phyloP scores from a whole-genome alignment of 2,329 filamentous ascomycete species.

The Phaeosphaeriaceae sp. region DNA sequence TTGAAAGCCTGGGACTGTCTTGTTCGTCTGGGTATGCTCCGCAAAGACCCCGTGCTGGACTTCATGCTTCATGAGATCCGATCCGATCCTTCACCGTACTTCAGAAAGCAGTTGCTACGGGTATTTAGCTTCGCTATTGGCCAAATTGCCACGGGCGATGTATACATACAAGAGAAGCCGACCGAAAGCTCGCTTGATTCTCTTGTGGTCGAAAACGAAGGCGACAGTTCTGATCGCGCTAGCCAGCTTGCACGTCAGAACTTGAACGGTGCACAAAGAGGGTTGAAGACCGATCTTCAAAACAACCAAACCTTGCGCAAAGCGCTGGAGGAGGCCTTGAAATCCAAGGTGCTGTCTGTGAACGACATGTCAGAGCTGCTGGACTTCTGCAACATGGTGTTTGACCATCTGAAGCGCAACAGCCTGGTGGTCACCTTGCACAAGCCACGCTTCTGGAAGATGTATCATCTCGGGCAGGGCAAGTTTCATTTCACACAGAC shows the following conservation, averaged over 20 bases:
- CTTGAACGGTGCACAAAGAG: constrained; percentile 65
- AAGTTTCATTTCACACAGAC: constrained; percentile 40
- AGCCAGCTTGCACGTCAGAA: constrained; percentile 63
- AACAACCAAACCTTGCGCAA: constrained; percentile 59
- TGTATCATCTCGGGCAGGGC: constrained; percentile 61
- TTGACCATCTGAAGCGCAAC: constrained; percentile 56
- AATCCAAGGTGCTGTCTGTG: constrained; percentile 57
- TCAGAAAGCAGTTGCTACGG: constrained; percentile 61
- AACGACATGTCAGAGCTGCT: constrained; percentile 65
- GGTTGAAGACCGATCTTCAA: constrained; percentile 62
- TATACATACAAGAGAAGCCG: constrained; percentile 39
- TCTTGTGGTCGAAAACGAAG: constrained; percentile 67
- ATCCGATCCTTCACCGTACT: constrained; percentile 65
- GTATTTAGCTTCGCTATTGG: constrained; percentile 65
- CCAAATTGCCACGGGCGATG: constrained; percentile 65
- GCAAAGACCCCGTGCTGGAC: constrained; percentile 60
- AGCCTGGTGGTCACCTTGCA: constrained; percentile 59
- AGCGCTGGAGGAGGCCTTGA: constrained; percentile 65
- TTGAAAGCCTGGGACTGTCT: constrained; percentile 67
- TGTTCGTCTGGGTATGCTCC: constrained; percentile 61
- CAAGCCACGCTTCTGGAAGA: constrained; percentile 66
- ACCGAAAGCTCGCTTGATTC: constrained; percentile 45
- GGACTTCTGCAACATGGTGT: constrained; percentile 66
- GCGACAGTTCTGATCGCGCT: constrained; percentile 51
- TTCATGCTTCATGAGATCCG: constrained; percentile 66